Evolutionary conservation across 345 rosid genomes (phyloP), one percentile per base, ranked within the genome.

Genomic region (Carallia pectinifolia): DNA sequence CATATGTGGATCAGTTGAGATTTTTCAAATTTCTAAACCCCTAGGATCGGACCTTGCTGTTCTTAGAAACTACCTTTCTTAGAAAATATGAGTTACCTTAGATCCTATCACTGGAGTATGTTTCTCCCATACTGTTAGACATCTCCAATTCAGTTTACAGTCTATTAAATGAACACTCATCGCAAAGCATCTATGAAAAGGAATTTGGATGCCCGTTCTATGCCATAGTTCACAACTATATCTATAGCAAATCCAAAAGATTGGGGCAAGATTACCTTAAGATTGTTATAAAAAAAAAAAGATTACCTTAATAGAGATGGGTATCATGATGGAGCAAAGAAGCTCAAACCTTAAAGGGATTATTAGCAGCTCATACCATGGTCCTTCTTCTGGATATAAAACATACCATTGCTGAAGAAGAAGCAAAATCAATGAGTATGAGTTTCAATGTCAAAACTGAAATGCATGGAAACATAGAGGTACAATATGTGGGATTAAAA

Each of bases 291-390:
- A n/a, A n/a, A n/a, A n/a, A n/a, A n/a, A n/a, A n/a, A 50, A 13
- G 64, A 71, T 85, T 80, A 87, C 99, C 96, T 95, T 95, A 50
- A 95, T 86, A 54, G 99, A 95, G 71, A 95, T 95, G 53, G 99
- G 99, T 80, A 95, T 95, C 98, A 95, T 95, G 79, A 95, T 95
- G 78, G 99, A 95, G 79, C 99, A 95, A 36, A 95, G 89, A 68
- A 95, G 97, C 86, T 95, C 98, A 79, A 95, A 95, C 83, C 99
- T 89, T 64, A 95, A 80, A 67, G 98, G 99, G 68, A 95, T 95
- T 72, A 95, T 84, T 83, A 95, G 76, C 48, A 92, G 83, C 73
- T 95, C 98, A 79, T 90, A 95, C 99, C 99, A 95, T 34, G 96
- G 99, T 65, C 91, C 94, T 76, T 92, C 90, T 67, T 84, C 75